Conservation (phyloP, 208 protist genomes). For the Herpetomonas samuelpessoai region DNA sequence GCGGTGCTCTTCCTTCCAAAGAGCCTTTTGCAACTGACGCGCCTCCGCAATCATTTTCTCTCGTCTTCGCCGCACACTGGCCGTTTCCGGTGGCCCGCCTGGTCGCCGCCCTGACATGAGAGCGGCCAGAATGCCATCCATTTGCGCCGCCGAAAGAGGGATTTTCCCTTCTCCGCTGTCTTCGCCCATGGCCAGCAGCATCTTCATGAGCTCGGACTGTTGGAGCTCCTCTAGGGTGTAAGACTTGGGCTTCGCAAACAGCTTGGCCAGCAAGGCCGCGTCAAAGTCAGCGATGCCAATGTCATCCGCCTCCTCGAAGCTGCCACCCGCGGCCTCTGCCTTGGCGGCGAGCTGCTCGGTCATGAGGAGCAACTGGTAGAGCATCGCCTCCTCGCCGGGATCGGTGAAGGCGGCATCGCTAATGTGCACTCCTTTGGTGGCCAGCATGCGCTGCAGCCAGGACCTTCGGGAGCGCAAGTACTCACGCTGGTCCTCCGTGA, state of each 20-base stretch:
- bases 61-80: slow-evolving; percentile 32
- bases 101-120: slow-evolving; percentile 17
- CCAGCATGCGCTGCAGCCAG: slow-evolving; percentile 38
- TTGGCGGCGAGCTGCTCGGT: slow-evolving; percentile 9
- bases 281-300: slow-evolving; percentile 27
- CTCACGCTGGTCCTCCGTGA: slow-evolving; percentile 26
- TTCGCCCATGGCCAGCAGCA: slow-evolving; percentile 41
- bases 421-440: slow-evolving; percentile 42
- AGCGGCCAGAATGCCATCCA: slow-evolving; percentile 41
- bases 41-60: slow-evolving; percentile 32
- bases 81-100: slow-evolving; percentile 20
- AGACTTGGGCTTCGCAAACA: slow-evolving; percentile 27
- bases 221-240: slow-evolving; percentile 61
- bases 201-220: slow-evolving; percentile 42
- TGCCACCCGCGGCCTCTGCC: slow-evolving; percentile 4
- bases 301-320: slow-evolving; percentile 28
- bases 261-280: slow-evolving; percentile 45
- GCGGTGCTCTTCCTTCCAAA: slow-evolving; percentile 1
- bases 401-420: slow-evolving; percentile 31
- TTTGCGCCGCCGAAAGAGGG: slow-evolving; percentile 28
- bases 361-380: slow-evolving; percentile 49
- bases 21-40: slow-evolving; percentile 12
- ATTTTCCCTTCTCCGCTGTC: slow-evolving; percentile 14
- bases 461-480: slow-evolving; percentile 33
- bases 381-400: slow-evolving; percentile 27